Percentiles rank a stretch among this genome's conserved stretches.
Conservation (phyloP, 2,329 filamentous ascomycete genomes). For the Microthyrium microscopicum region DNA sequence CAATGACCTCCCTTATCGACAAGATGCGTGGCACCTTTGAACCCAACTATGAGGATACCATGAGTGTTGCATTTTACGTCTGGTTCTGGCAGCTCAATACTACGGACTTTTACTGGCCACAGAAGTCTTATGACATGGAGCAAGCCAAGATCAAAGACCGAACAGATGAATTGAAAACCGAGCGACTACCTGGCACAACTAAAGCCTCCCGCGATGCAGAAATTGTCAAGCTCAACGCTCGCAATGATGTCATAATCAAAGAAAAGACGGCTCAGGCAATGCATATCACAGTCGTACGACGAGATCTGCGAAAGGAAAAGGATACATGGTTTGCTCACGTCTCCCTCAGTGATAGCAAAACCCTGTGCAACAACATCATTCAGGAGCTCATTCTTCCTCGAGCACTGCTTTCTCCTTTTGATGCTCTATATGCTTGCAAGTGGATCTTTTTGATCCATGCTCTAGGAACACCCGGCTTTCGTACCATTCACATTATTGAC, state of each 20-base stretch:
- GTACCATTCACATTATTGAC: conserved; percentile 67
- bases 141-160: conserved; percentile 35
- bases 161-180: conserved; percentile 8
- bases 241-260: too few species aligned
- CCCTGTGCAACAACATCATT: conserved; percentile 58
- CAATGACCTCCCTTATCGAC: too few species aligned
- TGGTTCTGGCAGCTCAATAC: conserved; percentile 86
- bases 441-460: conserved; percentile 80
- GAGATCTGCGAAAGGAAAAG: conserved; percentile 51
- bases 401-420: conserved; percentile 63
- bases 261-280: too few species aligned
- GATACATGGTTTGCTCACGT: conserved; percentile 63
- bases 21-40: conserved; percentile 47
- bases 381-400: conserved; percentile 90
- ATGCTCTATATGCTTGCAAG: conserved; percentile 76
- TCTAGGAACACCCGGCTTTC: conserved; percentile 70
- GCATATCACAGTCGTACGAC: too few species aligned
- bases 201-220: too few species aligned
- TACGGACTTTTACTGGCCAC: conserved; percentile 63
- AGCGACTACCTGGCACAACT: conserved; percentile 16
- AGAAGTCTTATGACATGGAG: conserved; percentile 71
- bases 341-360: conserved; percentile 41
- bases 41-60: conserved; percentile 45
- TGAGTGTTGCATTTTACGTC: conserved; percentile 69
- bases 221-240: too few species aligned